Conservation (phyloP, 768 basidiomycete genomes). For the Naematelia encephala region DNA sequence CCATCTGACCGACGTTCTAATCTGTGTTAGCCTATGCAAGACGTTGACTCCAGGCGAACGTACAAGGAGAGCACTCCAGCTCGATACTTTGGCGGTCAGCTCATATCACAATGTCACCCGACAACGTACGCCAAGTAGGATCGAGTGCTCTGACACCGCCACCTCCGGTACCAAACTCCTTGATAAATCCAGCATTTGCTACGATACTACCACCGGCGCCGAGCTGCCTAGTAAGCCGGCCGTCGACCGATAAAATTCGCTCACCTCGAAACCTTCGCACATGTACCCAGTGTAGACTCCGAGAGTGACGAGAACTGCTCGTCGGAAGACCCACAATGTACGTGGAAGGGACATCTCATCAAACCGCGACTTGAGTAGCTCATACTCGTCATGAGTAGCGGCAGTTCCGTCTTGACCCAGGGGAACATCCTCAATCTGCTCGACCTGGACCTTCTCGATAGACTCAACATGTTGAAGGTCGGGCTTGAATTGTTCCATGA, state of each 20-base stretch:
- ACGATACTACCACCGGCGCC: conserved; percentile 12
- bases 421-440: neutral
- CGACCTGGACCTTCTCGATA: neutral
- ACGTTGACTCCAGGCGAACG: neutral
- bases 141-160: conserved; percentile 5
- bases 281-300: conserved; percentile 17
- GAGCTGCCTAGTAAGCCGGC: conserved; percentile 2
- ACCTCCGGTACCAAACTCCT: conserved; percentile 12
- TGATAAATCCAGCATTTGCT: conserved; percentile 14
- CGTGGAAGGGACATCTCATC: conserved; percentile 16
- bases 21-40: neutral
- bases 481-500: neutral
- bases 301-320: conserved; percentile 6
- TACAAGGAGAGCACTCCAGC: conserved; percentile 13
- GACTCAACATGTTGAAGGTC: neutral
- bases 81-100: conserved; percentile 3
- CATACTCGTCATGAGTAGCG: neutral
- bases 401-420: neutral
- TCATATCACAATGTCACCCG: neutral
- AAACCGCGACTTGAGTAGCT: conserved; percentile 11
- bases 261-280: conserved; percentile 19
- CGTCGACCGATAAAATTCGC: neutral
- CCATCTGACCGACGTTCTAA: conserved; percentile 15
- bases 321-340: conserved; percentile 14
- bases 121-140: conserved; percentile 12